Evolutionary conservation across 148 eudicot genomes (phyloP), one percentile per base, ranked within the genome.

Genomic region (Spergularia bocconei): DNA sequence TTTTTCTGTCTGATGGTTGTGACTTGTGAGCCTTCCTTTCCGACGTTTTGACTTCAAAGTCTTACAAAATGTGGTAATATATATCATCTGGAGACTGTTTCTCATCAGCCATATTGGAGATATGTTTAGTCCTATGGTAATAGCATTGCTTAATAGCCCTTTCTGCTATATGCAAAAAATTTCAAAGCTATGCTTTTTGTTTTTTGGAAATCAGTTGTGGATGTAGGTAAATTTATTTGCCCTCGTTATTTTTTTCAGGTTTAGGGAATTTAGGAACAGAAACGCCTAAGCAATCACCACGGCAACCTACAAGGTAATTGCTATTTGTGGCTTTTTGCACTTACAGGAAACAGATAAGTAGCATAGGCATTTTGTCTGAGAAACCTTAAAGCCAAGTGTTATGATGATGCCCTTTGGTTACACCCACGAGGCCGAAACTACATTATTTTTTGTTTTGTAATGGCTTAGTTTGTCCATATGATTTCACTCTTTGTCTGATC

Each of bases 271-370:
- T 92, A 70, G 90, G 79, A 58, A 77, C 83, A 25, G 82, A 88
- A 87, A 92, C 97, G 53, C 97, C 93, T 29, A 85, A 84, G 73
- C 93, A 87, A 77, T 92, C 97, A 70, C 97, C 97, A 57, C 81
- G 79, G 48, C 83, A 55, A 66, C 84, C 84, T 78, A 75, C 67
- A 76, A 84, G 94, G 97, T 92, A 88, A 76, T 73, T 3, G 25
- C 13, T 15, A 53, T 58, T 5, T 69, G 29, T 29, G 36, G 36
- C 36, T 29, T 29, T 29, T 2, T 73, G 44, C 25, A 53, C 16
- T 53, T 44, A n/a, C 38, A 44, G 59, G 64, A 44, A 23, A 13
- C 16, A 44, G 59, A 41, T 41, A 33, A 20, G 8, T 5, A 38
- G 51, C 5, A 10, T 59, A 64, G 44, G 55, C 62, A 65, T 66